phyloP scores from a whole-genome alignment of 306 rosid species.

The Mimosa pudica region DNA sequence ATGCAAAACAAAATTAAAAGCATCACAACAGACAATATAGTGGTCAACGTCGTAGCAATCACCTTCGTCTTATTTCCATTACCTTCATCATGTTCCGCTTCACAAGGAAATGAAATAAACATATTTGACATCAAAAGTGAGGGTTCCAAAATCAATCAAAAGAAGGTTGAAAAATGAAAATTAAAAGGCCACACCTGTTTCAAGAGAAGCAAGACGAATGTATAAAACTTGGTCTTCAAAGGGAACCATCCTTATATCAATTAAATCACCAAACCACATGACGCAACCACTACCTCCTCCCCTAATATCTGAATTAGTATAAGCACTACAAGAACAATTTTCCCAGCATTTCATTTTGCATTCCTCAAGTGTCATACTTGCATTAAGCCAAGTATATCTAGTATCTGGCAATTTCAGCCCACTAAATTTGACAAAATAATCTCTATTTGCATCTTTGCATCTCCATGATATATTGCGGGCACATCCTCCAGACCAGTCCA shows the following conservation, averaged over 20 bases:
- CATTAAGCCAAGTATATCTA: too few species aligned
- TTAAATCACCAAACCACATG: not conserved
- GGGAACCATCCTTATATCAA: not conserved
- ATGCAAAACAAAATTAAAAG: not conserved
- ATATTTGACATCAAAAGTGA: not conserved
- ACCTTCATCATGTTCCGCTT: not conserved
- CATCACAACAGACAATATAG: not conserved
- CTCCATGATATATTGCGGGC: not conserved
- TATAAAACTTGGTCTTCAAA: not conserved
- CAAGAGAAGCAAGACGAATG: not conserved
- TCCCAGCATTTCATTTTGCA: not conserved
- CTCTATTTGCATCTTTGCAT: not conserved
- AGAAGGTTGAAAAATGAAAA: too few species aligned
- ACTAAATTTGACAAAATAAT: not conserved
- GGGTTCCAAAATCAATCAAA: not conserved
- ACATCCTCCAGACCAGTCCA: constrained; percentile 49
- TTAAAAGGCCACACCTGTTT: too few species aligned
- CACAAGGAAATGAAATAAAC: not conserved
- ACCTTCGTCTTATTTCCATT: not conserved
- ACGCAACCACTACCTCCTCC: not conserved
- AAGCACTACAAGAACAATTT: not conserved
- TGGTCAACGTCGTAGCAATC: not conserved
- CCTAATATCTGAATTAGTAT: not conserved
- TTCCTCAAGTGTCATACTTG: too few species aligned
- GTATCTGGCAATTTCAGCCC: not conserved